Evolutionary conservation across 768 basidiomycete genomes (phyloP).

Genomic region (Tephrocybe sp.): DNA sequence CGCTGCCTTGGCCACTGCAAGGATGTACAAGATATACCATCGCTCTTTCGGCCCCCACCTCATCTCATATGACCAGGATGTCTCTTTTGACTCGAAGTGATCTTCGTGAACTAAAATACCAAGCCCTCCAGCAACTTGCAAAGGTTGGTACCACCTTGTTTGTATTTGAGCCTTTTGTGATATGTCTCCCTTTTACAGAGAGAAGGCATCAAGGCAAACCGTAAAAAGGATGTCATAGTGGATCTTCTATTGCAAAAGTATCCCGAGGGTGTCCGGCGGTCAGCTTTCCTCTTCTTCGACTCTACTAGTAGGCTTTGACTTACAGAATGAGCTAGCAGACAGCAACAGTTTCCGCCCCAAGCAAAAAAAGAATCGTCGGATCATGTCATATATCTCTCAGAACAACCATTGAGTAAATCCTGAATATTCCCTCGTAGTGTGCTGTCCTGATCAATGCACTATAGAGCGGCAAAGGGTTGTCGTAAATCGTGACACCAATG

Average conservation of each 20-base stretch:
- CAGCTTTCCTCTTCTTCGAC: background rate
- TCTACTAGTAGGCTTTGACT: background rate
- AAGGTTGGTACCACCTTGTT: slow-evolving; percentile 11
- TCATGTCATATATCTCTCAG: background rate
- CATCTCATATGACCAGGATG: background rate
- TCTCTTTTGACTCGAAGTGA: slow-evolving; percentile 7
- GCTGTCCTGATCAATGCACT: background rate
- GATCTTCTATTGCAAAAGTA: slow-evolving; percentile 15
- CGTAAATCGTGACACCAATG: background rate
- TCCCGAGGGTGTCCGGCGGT: slow-evolving; percentile 18
- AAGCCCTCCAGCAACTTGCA: slow-evolving; percentile 19
- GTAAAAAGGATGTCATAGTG: slow-evolving; percentile 19
- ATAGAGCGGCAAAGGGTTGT: slow-evolving; percentile 7
- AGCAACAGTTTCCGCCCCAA: background rate
- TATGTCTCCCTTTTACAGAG: slow-evolving; percentile 11
- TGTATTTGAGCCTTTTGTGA: background rate
- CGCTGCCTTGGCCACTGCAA: background rate
- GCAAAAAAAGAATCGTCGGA: background rate
- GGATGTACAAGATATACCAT: background rate
- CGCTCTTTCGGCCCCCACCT: background rate
- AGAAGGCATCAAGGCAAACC: slow-evolving; percentile 22
- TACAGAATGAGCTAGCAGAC: background rate
- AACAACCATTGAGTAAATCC: slow-evolving; percentile 3
- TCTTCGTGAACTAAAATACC: slow-evolving; percentile 15
- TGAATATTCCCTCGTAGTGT: background rate